phyloP scores from a whole-genome alignment of 768 basidiomycete species.

The Pleurotus salmoneostramineus region DNA sequence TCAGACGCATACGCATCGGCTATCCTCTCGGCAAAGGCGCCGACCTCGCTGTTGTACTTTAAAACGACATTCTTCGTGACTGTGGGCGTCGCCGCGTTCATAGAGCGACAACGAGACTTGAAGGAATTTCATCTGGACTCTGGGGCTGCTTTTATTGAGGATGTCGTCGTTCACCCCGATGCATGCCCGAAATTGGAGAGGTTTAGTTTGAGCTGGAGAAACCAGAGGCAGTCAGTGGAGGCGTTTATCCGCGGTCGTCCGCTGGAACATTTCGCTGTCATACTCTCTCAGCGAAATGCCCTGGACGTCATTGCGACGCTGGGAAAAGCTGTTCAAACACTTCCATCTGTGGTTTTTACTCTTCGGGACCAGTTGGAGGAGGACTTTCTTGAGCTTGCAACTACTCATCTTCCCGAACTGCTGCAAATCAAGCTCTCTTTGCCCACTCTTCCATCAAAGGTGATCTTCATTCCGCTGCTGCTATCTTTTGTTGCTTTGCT shows the following conservation, averaged over 20 bases:
- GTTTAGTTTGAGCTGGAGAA: neutral
- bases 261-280: neutral
- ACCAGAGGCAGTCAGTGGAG: neutral
- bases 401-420: neutral
- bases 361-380: neutral
- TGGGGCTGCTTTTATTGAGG: neutral
- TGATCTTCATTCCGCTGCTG: neutral
- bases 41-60: neutral
- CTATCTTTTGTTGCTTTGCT: too few relatives aligned
- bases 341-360: neutral
- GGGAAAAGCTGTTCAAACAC: neutral
- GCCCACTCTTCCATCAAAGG: neutral
- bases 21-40: neutral
- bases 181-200: constrained; percentile 1
- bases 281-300: neutral
- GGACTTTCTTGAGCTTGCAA: neutral
- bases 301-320: neutral
- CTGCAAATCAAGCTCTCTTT: constrained; percentile 1
- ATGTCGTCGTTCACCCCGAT: neutral
- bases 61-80: constrained; percentile 1
- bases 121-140: neutral
- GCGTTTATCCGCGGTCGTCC: neutral
- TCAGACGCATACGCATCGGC: neutral
- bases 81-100: neutral
- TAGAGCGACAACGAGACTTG: neutral